Evolutionary conservation across 768 basidiomycete species (phyloP), one percentile per base, ranked within the genome.

Genomic region (Leccinum aurantiacum): DNA sequence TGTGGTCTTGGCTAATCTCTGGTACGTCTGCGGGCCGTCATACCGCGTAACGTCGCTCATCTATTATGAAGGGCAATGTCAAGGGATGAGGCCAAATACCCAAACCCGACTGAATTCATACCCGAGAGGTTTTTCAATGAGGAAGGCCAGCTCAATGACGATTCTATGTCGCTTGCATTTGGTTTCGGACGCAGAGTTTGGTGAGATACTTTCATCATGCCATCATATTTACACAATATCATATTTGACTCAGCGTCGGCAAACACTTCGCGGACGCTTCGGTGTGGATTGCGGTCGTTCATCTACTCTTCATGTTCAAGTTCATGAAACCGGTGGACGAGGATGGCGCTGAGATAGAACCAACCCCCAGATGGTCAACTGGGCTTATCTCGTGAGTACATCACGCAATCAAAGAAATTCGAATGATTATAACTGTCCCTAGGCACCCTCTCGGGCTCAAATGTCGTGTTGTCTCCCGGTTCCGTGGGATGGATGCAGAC

Each of bases 111-210:
- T 13, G 69, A 71, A 50, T 74, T 72, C 24, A 64, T 55, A 35
- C 71, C 71, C 1, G 71, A 74, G 44, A 71, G 73, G 53, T 72
- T 72, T 53, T 58, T 72, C 15, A 25, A 59, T 22, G 46, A 58
- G 44, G 52, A 69, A 57, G 73, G 71, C 31, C 49, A 64, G 25
- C 67, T 74, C 33, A 67, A 71, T 31, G 25, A 62, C 15, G 71
- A 72, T 53, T 55, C 50, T 35, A 49, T 73, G 13, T 52, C 60
- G 11, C 54, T 74, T 10, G 51, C 59, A 22, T 72, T 74, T 19
- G 71, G 71, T 41, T 72, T 72, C 19, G 71, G 71, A 49, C 72
- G 73, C 52, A 66, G 71, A 61, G 57, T 67, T 35, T 74, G 70
- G 70, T 27, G 58, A 61, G 65, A 53, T 24, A 29, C 2, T 10